phyloP scores from a whole-genome alignment of 768 basidiomycete species.

The Collybia mongolica region DNA sequence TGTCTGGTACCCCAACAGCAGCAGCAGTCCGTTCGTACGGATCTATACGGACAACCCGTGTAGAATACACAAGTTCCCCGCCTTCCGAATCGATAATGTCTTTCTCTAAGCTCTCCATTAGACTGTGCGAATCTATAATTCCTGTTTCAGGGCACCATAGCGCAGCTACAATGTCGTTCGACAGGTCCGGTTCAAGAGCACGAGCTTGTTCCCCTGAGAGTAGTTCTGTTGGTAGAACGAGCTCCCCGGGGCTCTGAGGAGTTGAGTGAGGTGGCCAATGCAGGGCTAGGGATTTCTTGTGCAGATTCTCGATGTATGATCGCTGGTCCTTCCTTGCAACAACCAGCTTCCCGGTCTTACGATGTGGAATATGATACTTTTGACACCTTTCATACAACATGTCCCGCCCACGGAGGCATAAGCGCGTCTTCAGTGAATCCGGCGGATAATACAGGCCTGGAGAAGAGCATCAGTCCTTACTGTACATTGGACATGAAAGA shows the following conservation, averaged over 20 bases:
- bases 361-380: constrained; percentile 57
- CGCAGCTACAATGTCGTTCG: constrained; percentile 63
- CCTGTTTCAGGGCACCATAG: constrained; percentile 87
- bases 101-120: constrained; percentile 82
- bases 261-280: constrained; percentile 45
- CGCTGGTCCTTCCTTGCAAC: constrained; percentile 72
- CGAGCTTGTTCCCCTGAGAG: constrained; percentile 67
- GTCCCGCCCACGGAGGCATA: constrained; percentile 85
- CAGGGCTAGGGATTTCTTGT: constrained; percentile 58
- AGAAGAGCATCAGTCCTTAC: background rate
- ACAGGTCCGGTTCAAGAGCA: constrained; percentile 83
- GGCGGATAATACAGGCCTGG: constrained; percentile 83
- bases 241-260: constrained; percentile 18
- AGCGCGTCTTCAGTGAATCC: constrained; percentile 77
- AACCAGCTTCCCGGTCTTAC: constrained; percentile 85
- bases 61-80: constrained; percentile 74
- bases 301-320: constrained; percentile 68
- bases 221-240: constrained; percentile 61
- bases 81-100: constrained; percentile 73
- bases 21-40: constrained; percentile 34
- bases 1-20: constrained; percentile 18
- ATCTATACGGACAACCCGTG: constrained; percentile 86
- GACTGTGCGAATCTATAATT: constrained; percentile 82
- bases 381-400: constrained; percentile 80
- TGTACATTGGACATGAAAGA: background rate